Conservation (phyloP, 805 yeast species). For the Saccharomycopsis lassenensis region DNA sequence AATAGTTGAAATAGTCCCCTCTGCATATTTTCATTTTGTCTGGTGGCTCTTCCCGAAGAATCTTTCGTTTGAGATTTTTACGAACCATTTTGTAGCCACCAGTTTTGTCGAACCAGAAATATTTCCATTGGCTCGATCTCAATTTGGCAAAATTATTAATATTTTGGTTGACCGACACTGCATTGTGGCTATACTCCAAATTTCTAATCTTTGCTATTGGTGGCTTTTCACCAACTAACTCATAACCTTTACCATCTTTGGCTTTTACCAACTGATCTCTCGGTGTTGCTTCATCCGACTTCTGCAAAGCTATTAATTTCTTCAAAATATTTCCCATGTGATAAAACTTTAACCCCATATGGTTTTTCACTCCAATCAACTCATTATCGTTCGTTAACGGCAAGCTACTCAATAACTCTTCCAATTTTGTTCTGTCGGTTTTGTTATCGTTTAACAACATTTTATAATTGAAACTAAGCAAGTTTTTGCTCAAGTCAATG, state of each 20-base stretch:
- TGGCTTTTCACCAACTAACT: slow-evolving; percentile 2
- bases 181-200: slow-evolving; percentile 16
- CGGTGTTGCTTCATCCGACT: slow-evolving; percentile 3
- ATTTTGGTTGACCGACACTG: slow-evolving; percentile 13
- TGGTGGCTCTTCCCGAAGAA: neutral
- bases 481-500: slow-evolving; percentile 11
- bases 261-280: neutral
- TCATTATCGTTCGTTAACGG: slow-evolving; percentile 3
- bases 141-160: slow-evolving; percentile 6
- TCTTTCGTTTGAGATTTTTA: slow-evolving; percentile 10
- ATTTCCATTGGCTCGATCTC: slow-evolving; percentile 15
- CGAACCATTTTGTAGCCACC: slow-evolving; percentile 14
- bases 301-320: slow-evolving; percentile 4
- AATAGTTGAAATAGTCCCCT: slow-evolving; percentile 11
- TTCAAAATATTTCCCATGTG: slow-evolving; percentile 3
- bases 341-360: slow-evolving; percentile 11
- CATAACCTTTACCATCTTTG: neutral
- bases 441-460: neutral
- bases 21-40: neutral
- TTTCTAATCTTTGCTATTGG: slow-evolving; percentile 8
- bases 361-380: slow-evolving; percentile 5
- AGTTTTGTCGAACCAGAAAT: slow-evolving; percentile 16
- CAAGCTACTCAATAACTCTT: slow-evolving; percentile 9
- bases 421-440: slow-evolving; percentile 11
- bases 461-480: slow-evolving; percentile 11